Conservation (phyloP, 2,329 filamentous ascomycete species). For the Bipolaris victoriae region DNA sequence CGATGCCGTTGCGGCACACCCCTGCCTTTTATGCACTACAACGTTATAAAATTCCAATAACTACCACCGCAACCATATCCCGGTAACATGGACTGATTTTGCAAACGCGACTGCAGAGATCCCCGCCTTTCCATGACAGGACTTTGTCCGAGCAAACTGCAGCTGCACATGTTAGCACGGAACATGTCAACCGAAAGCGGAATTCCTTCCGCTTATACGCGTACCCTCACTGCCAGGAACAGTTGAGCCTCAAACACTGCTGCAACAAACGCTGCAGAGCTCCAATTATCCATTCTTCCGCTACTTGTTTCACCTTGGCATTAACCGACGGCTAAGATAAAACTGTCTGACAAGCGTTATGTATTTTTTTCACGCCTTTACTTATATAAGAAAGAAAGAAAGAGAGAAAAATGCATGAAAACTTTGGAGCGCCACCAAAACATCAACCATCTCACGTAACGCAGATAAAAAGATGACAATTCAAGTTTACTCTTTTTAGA, state of each 20-base stretch:
- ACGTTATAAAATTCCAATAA: slow-evolving; percentile 31
- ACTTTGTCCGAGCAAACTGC: background rate
- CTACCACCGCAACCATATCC: slow-evolving; percentile 2
- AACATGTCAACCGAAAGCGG: slow-evolving; percentile 5
- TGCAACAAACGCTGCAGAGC: slow-evolving; percentile 20
- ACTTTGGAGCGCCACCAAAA: too few relatives aligned
- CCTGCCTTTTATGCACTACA: slow-evolving; percentile 31
- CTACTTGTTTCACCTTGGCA: slow-evolving; percentile 23
- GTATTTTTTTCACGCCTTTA: background rate
- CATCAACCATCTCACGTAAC: too few relatives aligned
- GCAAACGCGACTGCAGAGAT: background rate
- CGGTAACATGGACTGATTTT: background rate
- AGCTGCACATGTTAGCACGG: background rate
- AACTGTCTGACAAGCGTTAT: slow-evolving; percentile 17
- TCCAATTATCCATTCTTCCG: slow-evolving; percentile 8
- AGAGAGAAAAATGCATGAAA: too few relatives aligned
- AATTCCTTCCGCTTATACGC: slow-evolving; percentile 3
- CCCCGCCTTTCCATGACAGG: background rate
- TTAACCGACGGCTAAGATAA: slow-evolving; percentile 19
- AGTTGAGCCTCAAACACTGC: slow-evolving; percentile 23
- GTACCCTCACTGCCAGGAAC: slow-evolving; percentile 12
- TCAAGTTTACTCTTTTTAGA: too few relatives aligned
- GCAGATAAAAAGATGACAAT: too few relatives aligned
- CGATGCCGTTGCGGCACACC: slow-evolving; percentile 16
- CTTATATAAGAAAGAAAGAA: too few relatives aligned